Evolutionary conservation across 2,329 filamentous ascomycete genomes (phyloP).

Genomic region (Hypomyces perniciosus): DNA sequence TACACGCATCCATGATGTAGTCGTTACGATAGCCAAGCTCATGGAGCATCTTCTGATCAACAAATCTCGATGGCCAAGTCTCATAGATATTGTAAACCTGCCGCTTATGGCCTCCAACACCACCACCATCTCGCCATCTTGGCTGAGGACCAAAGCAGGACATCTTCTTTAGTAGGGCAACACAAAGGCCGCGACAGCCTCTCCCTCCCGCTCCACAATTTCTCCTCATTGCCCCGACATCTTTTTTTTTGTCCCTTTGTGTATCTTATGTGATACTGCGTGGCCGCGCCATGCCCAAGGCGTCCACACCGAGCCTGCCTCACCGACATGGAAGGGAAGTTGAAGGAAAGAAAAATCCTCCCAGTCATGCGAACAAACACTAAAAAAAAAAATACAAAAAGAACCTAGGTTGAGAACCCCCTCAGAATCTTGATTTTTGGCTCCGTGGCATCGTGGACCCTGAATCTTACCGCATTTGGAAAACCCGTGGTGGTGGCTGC

Average conservation of each 20-base stretch:
- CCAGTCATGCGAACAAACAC: neutral
- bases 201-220: neutral
- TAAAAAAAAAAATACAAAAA: neutral
- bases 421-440: neutral
- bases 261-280: neutral
- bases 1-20: neutral
- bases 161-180: no score
- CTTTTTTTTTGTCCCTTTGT: no score
- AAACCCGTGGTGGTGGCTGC: conserved; percentile 11
- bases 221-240: neutral
- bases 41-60: neutral
- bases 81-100: neutral
- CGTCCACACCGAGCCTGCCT: neutral
- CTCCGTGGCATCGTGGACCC: conserved; percentile 11
- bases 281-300: neutral
- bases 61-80: neutral
- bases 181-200: neutral
- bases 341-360: neutral
- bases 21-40: no score
- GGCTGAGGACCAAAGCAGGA: no score
- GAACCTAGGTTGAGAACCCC: neutral
- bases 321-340: neutral
- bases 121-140: no score
- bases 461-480: conserved; percentile 13
- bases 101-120: no score